Evolutionary conservation across 768 basidiomycete genomes (phyloP).

Genomic region (Cyathus striatus): DNA sequence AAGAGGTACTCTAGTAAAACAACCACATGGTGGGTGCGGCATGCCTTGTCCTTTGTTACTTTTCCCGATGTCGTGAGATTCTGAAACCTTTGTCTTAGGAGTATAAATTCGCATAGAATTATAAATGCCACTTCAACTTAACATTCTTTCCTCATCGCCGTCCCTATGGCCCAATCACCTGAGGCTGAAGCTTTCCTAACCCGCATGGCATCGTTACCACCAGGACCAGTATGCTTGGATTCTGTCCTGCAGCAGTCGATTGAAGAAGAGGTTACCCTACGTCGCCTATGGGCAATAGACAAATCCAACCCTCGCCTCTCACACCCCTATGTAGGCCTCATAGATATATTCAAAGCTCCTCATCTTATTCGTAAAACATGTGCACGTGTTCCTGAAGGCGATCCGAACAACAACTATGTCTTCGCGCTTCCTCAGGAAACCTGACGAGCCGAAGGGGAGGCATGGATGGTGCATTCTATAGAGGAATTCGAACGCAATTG

Average conservation of each 20-base stretch:
- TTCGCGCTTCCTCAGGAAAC: conserved; percentile 49
- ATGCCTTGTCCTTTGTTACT: too few species aligned
- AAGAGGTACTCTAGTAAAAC: too few species aligned
- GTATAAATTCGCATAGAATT: too few species aligned
- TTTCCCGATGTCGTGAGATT: too few species aligned
- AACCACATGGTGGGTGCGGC: too few species aligned
- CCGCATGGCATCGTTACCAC: too few species aligned
- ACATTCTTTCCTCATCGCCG: too few species aligned
- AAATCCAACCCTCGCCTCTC: conserved; percentile 35
- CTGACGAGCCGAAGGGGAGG: conserved; percentile 38
- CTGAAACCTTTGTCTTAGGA: too few species aligned
- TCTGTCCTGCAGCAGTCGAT: conserved; percentile 55
- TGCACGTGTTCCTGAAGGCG: conserved; percentile 43
- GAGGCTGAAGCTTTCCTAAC: too few species aligned
- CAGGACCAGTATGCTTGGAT: too few species aligned
- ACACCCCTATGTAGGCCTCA: conserved; percentile 51
- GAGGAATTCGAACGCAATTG: conserved; percentile 64
- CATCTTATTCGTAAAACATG: conserved; percentile 40
- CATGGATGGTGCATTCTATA: conserved; percentile 43
- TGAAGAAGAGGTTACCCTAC: conserved; percentile 50
- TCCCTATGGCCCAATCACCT: too few species aligned
- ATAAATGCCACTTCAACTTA: too few species aligned
- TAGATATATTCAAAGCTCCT: conserved; percentile 58
- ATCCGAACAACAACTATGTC: conserved; percentile 36
- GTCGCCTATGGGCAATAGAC: conserved; percentile 52